phyloP scores from a whole-genome alignment of 2,329 filamentous ascomycete species.

The Colletotrichum spinosum region DNA sequence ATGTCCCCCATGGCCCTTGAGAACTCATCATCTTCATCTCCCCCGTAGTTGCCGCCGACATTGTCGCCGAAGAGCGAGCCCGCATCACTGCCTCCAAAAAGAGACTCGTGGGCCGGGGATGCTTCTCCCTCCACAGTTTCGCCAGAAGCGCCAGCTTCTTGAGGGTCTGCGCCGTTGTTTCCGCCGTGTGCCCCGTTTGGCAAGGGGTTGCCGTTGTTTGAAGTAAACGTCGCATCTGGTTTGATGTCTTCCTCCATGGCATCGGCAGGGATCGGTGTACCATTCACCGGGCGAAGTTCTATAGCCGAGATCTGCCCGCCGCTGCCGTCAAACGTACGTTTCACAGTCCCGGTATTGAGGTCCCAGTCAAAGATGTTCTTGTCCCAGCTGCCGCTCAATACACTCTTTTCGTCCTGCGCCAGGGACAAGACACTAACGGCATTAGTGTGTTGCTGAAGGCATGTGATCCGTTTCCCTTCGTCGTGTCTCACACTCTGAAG shows the following conservation, averaged over 20 bases:
- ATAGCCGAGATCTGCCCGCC: constrained; percentile 89
- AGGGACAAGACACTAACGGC: constrained; percentile 90
- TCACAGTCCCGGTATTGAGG: constrained; percentile 83
- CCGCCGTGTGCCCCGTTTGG: constrained; percentile 61
- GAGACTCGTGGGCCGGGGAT: constrained; percentile 79
- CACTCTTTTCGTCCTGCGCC: constrained; percentile 84
- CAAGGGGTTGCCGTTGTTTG: constrained; percentile 76
- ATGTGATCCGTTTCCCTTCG: constrained; percentile 89
- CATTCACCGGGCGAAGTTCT: constrained; percentile 83
- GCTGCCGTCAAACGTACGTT: constrained; percentile 80
- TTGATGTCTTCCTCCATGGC: constrained; percentile 67
- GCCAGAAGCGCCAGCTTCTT: constrained; percentile 43
- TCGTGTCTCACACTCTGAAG: constrained; percentile 93
- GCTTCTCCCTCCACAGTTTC: constrained; percentile 69
- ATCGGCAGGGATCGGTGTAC: constrained; percentile 79
- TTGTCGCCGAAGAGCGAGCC: constrained; percentile 91
- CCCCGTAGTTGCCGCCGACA: constrained; percentile 64
- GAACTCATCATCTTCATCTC: constrained; percentile 87
- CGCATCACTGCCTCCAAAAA: constrained; percentile 83
- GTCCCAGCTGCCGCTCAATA: constrained; percentile 96
- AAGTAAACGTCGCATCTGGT: constrained; percentile 76
- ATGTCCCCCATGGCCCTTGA: constrained; percentile 75
- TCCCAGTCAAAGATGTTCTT: constrained; percentile 97
- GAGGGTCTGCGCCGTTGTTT: constrained; percentile 10
- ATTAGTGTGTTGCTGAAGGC: constrained; percentile 85